A percentile compares a stretch with the other conserved stretches of the same genome.
These are phyloP conservation scores for Westerdykella ornata DNA, from an alignment of 2,329 filamentous ascomycete species.

Conservation along the genomic window DNA sequence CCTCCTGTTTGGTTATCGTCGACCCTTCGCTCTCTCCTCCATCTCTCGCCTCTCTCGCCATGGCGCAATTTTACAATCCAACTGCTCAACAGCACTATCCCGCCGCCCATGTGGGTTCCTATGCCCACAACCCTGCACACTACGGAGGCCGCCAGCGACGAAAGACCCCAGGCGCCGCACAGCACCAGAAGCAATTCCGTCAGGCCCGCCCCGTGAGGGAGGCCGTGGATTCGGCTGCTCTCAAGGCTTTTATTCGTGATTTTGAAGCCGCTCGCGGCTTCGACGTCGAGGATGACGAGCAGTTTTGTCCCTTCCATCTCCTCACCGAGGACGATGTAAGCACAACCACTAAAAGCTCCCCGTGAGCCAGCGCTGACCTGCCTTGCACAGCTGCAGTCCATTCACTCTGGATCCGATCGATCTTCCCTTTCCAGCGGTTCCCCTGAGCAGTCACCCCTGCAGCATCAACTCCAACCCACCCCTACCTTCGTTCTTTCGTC, in stretches of 20 bases:
- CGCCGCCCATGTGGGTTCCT: conserved; percentile 40
- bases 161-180: conserved; percentile 65
- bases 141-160: conserved; percentile 80
- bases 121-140: conserved; percentile 63
- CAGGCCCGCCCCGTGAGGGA: conserved; percentile 82
- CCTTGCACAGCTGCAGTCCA: conserved; percentile 68
- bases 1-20: neutral
- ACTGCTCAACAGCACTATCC: conserved; percentile 42
- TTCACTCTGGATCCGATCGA: conserved; percentile 85
- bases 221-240: conserved; percentile 66
- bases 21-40: conserved; percentile 1
- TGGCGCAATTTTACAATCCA: conserved; percentile 46
- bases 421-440: conserved; percentile 94
- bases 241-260: conserved; percentile 73
- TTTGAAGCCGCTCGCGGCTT: conserved; percentile 92
- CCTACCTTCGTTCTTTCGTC: conserved; percentile 66
- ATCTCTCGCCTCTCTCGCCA: conserved; percentile 20
- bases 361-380: conserved; percentile 29
- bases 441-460: conserved; percentile 82
- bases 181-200: conserved; percentile 85
- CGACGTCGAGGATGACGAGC: conserved; percentile 89
- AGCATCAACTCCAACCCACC: conserved; percentile 68
- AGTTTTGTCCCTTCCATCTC: conserved; percentile 82
- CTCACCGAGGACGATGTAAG: conserved; percentile 88
- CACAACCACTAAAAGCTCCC: conserved; percentile 15